A percentile compares a stretch with the other conserved stretches of the same genome.
These are phyloP conservation scores for Colletotrichum salicis DNA, from an alignment of 2,329 filamentous ascomycete species.

Conservation along the genomic window DNA sequence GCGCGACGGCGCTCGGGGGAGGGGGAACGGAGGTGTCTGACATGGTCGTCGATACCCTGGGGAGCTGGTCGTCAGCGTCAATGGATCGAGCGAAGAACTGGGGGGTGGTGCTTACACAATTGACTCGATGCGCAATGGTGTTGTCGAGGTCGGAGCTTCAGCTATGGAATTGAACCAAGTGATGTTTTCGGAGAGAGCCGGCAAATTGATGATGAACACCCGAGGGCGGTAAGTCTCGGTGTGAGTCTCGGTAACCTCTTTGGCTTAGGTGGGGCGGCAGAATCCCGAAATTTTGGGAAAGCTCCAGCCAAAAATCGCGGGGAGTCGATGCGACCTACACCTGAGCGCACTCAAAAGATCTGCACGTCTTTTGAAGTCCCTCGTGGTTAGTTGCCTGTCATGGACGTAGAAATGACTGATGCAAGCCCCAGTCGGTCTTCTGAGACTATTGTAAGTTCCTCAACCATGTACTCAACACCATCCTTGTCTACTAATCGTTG, in stretches of 20 bases:
- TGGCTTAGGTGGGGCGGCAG: conserved; percentile 50
- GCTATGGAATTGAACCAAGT: conserved; percentile 31
- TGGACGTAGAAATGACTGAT: conserved; percentile 35
- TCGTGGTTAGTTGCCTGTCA: conserved; percentile 7
- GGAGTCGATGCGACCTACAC: conserved; percentile 7
- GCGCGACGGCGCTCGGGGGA: conserved; percentile 73
- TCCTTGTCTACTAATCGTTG: neutral
- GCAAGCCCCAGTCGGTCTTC: conserved; percentile 2
- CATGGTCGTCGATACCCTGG: conserved; percentile 53
- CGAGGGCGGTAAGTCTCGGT: conserved; percentile 56
- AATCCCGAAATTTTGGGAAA: conserved; percentile 57
- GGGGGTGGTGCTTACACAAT: conserved; percentile 27
- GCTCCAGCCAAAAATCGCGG: conserved; percentile 28
- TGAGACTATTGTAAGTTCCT: conserved; percentile 24
- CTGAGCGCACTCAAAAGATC: conserved; percentile 1
- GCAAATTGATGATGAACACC: conserved; percentile 47
- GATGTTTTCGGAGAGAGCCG: conserved; percentile 43
- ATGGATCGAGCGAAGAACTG: conserved; percentile 27
- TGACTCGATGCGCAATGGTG: conserved; percentile 31
- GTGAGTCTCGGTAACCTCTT: conserved; percentile 33
- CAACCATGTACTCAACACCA: neutral
- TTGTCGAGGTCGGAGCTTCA: conserved; percentile 30
- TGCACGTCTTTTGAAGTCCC: neutral
- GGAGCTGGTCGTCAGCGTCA: conserved; percentile 37
- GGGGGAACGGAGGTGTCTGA: conserved; percentile 64